Evolutionary conservation across 768 basidiomycete species (phyloP), one percentile per base, ranked within the genome.

Genomic region (Udeniomyces megalosporus): DNA sequence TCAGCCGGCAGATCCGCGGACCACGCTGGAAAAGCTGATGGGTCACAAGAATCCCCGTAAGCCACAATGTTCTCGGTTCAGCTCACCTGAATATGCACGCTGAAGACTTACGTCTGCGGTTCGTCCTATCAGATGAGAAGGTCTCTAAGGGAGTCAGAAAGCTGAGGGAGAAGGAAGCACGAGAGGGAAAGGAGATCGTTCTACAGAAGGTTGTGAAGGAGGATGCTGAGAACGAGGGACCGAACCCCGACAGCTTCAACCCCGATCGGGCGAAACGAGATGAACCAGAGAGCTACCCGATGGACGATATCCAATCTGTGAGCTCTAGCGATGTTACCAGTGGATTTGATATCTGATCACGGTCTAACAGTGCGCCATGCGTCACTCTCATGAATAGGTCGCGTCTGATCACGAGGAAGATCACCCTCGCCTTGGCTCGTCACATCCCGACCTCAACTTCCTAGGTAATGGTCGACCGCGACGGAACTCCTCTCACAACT

Each of bases 81-180:
- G n/a, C n/a, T n/a, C n/a, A n/a, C 20, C 42, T 10, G 42, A 44
- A 44, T 10, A 10, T 44, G 42, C 42, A 10, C 42, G 42, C 42
- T 44, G n/a, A n/a, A n/a, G n/a, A n/a, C n/a, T n/a, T n/a, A n/a
- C n/a, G 14, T 32, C 2, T 31, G 22, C 7, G 20, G 3, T 22
- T 42, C 38, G 35, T 20, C 34, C 31, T 3, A 24, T 38, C 57
- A 38, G 22, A 51, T 44, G 31, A 44, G 49, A 82, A 79, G 68
- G 80, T 95, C 22, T 82, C 87, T 2, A 85, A 82, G 69, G 93
- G 93, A 44, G 88, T 97, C 7, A 76, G 82, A 68, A 86, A 84
- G 71, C 75, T 97, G 50, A 78, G 92, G 60, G 86, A 88, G 68
- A 78, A 79, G 68, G 92, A 96, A 70, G 86, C 81, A 2, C 61